Percentiles rank a stretch among this genome's conserved stretches.
Evolutionary conservation across 306 rosid species (phyloP).

Genomic region (Carpinus viminea): DNA sequence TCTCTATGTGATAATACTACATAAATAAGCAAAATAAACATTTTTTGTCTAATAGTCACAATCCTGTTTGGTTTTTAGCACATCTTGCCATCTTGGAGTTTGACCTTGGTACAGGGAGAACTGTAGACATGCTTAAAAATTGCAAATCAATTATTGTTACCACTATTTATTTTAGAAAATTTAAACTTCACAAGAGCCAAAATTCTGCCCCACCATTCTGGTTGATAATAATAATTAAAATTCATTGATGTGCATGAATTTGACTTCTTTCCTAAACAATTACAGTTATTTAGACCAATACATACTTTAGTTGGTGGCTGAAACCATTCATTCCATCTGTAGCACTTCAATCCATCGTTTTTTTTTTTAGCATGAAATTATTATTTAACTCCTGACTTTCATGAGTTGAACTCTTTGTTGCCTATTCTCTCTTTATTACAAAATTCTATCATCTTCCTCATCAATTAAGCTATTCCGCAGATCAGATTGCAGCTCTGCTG

Average conservation of each 20-base stretch:
- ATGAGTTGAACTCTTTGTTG: constrained; percentile 13
- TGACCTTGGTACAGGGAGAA: constrained; percentile 24
- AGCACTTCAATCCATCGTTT: constrained; percentile 12
- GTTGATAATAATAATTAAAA: constrained; percentile 18
- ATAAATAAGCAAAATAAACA: neutral
- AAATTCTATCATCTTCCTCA: constrained; percentile 15
- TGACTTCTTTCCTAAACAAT: constrained; percentile 25
- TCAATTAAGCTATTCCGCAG: constrained; percentile 11
- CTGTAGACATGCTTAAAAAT: neutral
- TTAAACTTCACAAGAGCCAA: constrained; percentile 20
- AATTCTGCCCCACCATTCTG: constrained; percentile 26
- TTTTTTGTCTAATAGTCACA: neutral
- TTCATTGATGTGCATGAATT: constrained; percentile 22
- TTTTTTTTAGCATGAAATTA: neutral
- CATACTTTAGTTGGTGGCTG: constrained; percentile 13
- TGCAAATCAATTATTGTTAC: constrained; percentile 1
- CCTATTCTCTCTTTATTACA: neutral
- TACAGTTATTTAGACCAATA: neutral
- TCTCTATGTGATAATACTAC: neutral
- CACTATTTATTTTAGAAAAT: constrained; percentile 4
- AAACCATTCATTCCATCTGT: constrained; percentile 11
- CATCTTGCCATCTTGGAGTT: constrained; percentile 28
- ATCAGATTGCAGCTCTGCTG: constrained; percentile 10
- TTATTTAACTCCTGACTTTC: constrained; percentile 1
- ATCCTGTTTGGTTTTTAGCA: constrained; percentile 24